phyloP scores from a whole-genome alignment of 2,329 filamentous ascomycete species.

The Microcyclosporella mali region DNA sequence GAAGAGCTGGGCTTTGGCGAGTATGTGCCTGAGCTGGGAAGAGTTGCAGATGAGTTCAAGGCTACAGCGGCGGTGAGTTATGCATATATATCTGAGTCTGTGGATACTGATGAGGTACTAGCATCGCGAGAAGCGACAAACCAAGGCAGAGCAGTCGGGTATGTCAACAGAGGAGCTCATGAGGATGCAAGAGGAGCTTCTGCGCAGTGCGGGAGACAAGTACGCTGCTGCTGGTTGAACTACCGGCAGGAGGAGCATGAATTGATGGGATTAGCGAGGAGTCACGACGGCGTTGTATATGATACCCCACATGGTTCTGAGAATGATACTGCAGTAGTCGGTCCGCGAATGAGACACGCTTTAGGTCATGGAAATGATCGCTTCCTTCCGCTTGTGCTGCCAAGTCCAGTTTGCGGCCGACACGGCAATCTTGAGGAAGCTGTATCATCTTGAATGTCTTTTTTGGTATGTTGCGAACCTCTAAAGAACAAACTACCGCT shows the following conservation, averaged over 20 bases:
- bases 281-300: neutral
- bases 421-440: too few relatives aligned
- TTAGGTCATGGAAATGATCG: too few relatives aligned
- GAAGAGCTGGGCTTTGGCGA: conserved; percentile 88
- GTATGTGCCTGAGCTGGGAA: conserved; percentile 81
- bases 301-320: conserved; percentile 1
- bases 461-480: too few relatives aligned
- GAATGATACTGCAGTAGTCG: too few relatives aligned
- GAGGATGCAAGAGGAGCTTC: conserved; percentile 83
- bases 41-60: conserved; percentile 85
- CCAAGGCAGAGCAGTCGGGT: conserved; percentile 92
- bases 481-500: too few relatives aligned
- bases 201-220: conserved; percentile 70
- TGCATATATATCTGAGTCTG: too few relatives aligned
- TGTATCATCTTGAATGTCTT: too few relatives aligned
- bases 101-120: conserved; percentile 34
- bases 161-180: conserved; percentile 86
- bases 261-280: neutral
- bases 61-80: conserved; percentile 74
- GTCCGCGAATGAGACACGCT: too few relatives aligned
- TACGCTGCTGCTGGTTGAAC: conserved; percentile 44
- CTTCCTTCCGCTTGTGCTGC: too few relatives aligned
- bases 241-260: neutral
- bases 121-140: conserved; percentile 93
- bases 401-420: too few relatives aligned